phyloP scores from a whole-genome alignment of 495 filamentous ascomycete genomes.

The Lasiosphaeria miniovina region DNA sequence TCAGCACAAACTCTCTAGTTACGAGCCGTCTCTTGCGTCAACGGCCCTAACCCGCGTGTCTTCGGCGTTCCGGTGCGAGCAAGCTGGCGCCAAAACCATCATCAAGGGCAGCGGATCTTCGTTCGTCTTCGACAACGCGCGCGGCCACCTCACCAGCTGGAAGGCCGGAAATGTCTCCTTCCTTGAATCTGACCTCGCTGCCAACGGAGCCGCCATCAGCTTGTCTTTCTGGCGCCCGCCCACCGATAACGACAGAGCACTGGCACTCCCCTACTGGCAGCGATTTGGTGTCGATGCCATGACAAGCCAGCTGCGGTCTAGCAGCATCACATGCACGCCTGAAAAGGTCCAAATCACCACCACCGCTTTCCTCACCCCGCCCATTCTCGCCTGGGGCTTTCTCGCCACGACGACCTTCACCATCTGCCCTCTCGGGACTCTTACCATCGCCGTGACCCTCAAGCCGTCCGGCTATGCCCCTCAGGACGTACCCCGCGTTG shows the following conservation, averaged over 20 bases:
- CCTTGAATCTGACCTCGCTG: slow-evolving; percentile 35
- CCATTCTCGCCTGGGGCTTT: slow-evolving; percentile 57
- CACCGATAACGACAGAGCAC: slow-evolving; percentile 58
- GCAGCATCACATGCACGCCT: slow-evolving; percentile 34
- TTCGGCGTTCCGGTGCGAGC: not conserved
- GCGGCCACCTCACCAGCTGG: slow-evolving; percentile 41
- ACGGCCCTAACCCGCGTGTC: not conserved
- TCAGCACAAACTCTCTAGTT: slow-evolving; percentile 15
- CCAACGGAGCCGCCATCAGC: slow-evolving; percentile 32
- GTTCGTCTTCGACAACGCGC: slow-evolving; percentile 40
- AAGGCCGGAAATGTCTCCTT: slow-evolving; percentile 17
- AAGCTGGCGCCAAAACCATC: not conserved
- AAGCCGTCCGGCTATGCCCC: slow-evolving; percentile 37
- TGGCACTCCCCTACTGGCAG: slow-evolving; percentile 39
- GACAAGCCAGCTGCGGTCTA: slow-evolving; percentile 42
- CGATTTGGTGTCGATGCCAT: slow-evolving; percentile 33
- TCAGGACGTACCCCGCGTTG: slow-evolving; percentile 53
- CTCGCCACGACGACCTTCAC: slow-evolving; percentile 46
- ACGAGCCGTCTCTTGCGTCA: not conserved
- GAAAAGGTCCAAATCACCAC: slow-evolving; percentile 37
- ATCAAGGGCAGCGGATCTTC: slow-evolving; percentile 16
- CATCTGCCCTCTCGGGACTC: slow-evolving; percentile 39
- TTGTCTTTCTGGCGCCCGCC: slow-evolving; percentile 45
- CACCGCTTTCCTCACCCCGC: slow-evolving; percentile 40
- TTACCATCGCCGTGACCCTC: slow-evolving; percentile 42